Conservation (phyloP, 2,329 filamentous ascomycete species). For the Pleomassaria siparia region DNA sequence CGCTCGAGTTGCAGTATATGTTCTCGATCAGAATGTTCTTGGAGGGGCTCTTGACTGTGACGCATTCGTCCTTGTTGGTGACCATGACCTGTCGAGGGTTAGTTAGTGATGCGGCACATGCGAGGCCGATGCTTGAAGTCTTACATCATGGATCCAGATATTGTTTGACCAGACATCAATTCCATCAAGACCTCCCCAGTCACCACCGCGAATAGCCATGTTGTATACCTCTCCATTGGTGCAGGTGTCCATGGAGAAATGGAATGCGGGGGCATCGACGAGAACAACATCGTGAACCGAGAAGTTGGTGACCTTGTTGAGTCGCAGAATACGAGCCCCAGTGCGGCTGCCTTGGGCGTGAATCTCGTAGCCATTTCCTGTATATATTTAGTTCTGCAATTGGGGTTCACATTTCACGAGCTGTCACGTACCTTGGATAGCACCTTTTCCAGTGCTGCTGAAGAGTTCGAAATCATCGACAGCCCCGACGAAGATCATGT, state of each 20-base stretch:
- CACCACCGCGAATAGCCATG: slow-evolving; percentile 56
- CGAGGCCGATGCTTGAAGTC: background rate
- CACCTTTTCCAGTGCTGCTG: slow-evolving; percentile 54
- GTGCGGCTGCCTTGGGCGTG: slow-evolving; percentile 45
- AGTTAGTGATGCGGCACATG: background rate
- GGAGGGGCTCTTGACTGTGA: slow-evolving; percentile 55
- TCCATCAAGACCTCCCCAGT: slow-evolving; percentile 58
- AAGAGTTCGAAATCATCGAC: slow-evolving; percentile 57
- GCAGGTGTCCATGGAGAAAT: slow-evolving; percentile 55
- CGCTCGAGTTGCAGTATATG: slow-evolving; percentile 64
- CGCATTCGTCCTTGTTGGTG: slow-evolving; percentile 64
- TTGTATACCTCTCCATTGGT: slow-evolving; percentile 58
- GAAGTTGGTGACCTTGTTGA: slow-evolving; percentile 50
- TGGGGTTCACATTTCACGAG: background rate
- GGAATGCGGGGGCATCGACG: slow-evolving; percentile 54
- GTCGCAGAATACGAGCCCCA: slow-evolving; percentile 50
- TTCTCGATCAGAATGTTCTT: slow-evolving; percentile 60
- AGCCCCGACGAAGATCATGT: slow-evolving; percentile 57
- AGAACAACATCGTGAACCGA: slow-evolving; percentile 54
- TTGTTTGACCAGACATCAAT: slow-evolving; percentile 58
- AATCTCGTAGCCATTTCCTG: slow-evolving; percentile 52
- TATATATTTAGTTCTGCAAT: too few species aligned
- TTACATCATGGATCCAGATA: slow-evolving; percentile 58
- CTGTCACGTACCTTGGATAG: slow-evolving; percentile 49
- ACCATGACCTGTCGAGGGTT: slow-evolving; percentile 50